A percentile compares a stretch with the other conserved stretches of the same genome.
phyloP scores from a whole-genome alignment of 148 eudicot genomes.

The Camellia sinensis region DNA sequence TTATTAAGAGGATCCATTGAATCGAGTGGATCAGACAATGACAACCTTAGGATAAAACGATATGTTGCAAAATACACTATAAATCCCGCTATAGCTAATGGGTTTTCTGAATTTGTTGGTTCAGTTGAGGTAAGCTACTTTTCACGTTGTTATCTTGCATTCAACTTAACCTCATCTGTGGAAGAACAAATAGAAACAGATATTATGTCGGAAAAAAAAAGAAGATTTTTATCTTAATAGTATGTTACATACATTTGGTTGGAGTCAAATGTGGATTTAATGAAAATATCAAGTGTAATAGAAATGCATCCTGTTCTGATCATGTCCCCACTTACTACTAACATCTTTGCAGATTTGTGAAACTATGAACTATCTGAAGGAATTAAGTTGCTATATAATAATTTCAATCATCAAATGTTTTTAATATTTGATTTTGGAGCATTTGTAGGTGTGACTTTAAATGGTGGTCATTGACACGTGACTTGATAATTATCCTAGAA shows the following conservation, averaged over 20 bases:
- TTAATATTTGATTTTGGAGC: too few species aligned
- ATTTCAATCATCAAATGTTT: neutral
- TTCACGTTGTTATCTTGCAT: neutral
- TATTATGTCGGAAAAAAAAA: too few species aligned
- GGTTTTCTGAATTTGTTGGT: constrained; percentile 70
- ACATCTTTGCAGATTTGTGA: neutral
- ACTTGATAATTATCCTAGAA: too few species aligned
- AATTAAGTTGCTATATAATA: neutral
- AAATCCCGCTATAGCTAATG: constrained; percentile 92
- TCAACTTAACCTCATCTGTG: neutral
- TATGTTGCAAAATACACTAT: constrained; percentile 90
- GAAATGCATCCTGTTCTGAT: neutral
- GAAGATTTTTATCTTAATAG: too few species aligned
- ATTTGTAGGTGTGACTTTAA: too few species aligned
- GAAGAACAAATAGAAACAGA: neutral
- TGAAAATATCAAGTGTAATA: neutral
- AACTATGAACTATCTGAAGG: neutral
- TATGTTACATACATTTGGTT: neutral
- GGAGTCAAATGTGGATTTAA: neutral
- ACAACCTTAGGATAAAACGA: constrained; percentile 80
- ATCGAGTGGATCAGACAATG: constrained; percentile 49
- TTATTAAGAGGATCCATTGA: constrained; percentile 61
- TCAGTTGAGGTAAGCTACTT: constrained; percentile 73
- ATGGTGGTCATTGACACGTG: too few species aligned
- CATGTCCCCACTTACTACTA: neutral